Base-by-base conservation (phyloP, 2,329 filamentous ascomycete species). In the Penicillium glabrum region DNA sequence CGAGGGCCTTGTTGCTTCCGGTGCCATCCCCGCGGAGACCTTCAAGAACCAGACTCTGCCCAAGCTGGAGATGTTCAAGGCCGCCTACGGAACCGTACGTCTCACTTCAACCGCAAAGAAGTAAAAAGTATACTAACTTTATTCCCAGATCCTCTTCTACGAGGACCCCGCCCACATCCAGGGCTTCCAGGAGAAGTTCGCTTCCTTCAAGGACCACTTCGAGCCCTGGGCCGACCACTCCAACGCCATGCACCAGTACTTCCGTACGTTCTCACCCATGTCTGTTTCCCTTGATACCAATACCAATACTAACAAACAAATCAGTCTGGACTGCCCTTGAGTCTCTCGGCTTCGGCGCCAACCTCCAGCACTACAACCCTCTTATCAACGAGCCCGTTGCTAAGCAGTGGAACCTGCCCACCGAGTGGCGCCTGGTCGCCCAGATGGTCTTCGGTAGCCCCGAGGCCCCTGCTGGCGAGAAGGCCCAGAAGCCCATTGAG, bases 311-410 rank as follows among this genome's bases (percentile, higher is more conserved):
- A 56, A 61, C 50, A 46, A 24, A 1, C 10, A 33, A 19, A 3
- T 16, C 37, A 76, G 75, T 91, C 65, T 96, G 92, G 92, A 88
- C 87, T 19, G 89, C 88, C 4, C 85, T 96, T 56, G 89, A 93
- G 78, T 82, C 87, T 59, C 91, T 95, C 73, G 91, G 92, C 29
- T 84, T 96, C 55, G 91, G 91, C 63, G 89, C 88, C 72, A 96
- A 93, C 82, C 83, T 96, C 52, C 92, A 96, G 82, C 92, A 96
- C 80, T 96, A 96, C 82, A 95, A 91, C 83, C 91, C 91, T 21
- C 76, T 96, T 57, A 85, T 96, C 66, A 89, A 96, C 77, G 81
- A 82, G 63, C 85, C 87, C 78, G 88, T 92, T 52, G 77, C 82
- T 45, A 79, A 79, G 60, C 79, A 85, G 66, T 96, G 90, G 89